Percentiles rank a stretch among this genome's conserved stretches.
Evolutionary conservation across 306 rosid genomes (phyloP).

Genomic region (Dryas alaskensis): DNA sequence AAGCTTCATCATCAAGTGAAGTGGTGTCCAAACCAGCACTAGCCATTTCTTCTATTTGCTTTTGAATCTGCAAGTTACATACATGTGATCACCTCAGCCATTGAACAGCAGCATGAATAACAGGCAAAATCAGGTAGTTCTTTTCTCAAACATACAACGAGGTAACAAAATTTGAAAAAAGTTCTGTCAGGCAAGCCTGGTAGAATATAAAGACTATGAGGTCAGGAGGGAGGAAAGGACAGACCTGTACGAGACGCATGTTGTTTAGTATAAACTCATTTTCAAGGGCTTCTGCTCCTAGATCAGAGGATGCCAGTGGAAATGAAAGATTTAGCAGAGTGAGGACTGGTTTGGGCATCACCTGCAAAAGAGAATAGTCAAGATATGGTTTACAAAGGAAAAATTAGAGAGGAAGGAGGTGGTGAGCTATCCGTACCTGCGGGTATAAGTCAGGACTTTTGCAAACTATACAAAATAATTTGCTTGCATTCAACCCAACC

Average conservation of each 20-base stretch:
- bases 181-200: neutral
- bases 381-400: conserved; percentile 15
- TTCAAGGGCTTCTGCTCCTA: conserved; percentile 84
- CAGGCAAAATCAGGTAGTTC: conserved; percentile 1
- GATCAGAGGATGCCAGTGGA: conserved; percentile 91
- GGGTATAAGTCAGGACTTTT: conserved; percentile 72
- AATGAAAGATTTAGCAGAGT: conserved; percentile 66
- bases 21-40: conserved; percentile 55
- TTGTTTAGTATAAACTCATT: conserved; percentile 74
- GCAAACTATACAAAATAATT: conserved; percentile 75
- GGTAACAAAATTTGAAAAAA: conserved; percentile 15
- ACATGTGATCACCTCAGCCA: conserved; percentile 11
- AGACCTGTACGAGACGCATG: conserved; percentile 76
- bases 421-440: conserved; percentile 46
- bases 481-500: conserved; percentile 74
- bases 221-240: conserved; percentile 24
- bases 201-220: conserved; percentile 10
- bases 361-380: conserved; percentile 50
- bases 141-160: neutral
- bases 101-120: conserved; percentile 14
- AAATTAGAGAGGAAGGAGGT: conserved; percentile 12
- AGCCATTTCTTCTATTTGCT: conserved; percentile 68
- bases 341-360: conserved; percentile 82
- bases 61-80: conserved; percentile 59
- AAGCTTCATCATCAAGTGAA: conserved; percentile 78